Percentiles rank a stretch among this genome's conserved stretches.
phyloP scores from a whole-genome alignment of 176 grass and related monocot genomes.

The Triticum timopheevii region DNA sequence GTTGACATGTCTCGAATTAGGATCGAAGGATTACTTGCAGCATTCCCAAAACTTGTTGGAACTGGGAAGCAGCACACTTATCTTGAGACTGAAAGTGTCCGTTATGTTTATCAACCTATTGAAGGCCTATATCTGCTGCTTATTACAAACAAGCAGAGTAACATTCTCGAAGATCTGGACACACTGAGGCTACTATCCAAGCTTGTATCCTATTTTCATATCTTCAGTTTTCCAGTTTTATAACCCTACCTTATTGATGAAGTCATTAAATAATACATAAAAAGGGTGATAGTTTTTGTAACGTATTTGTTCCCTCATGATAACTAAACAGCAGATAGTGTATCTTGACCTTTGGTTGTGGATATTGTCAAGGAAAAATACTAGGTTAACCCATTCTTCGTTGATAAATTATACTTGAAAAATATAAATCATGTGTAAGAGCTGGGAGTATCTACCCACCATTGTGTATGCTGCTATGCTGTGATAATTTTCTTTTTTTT shows the following conservation, averaged over 20 bases:
- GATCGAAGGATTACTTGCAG: slow-evolving; percentile 83
- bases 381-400: not conserved
- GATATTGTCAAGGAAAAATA: not conserved
- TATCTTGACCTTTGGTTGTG: not conserved
- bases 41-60: slow-evolving; percentile 84
- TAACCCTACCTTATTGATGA: not conserved
- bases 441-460: not conserved
- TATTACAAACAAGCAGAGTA: slow-evolving; percentile 90
- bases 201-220: slow-evolving; percentile 61
- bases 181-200: slow-evolving; percentile 82
- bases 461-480: slow-evolving; percentile 9
- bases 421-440: not conserved
- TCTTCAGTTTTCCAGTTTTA: not conserved
- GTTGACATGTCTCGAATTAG: slow-evolving; percentile 87
- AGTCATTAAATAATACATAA: not conserved
- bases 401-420: not conserved
- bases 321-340: slow-evolving; percentile 8
- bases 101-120: slow-evolving; percentile 84
- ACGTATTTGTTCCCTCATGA: not conserved
- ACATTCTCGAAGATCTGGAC: slow-evolving; percentile 93
- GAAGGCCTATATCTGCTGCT: slow-evolving; percentile 82
- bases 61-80: slow-evolving; percentile 85
- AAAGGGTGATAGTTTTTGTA: not conserved
- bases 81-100: slow-evolving; percentile 85
- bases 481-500: not conserved